phyloP scores from a whole-genome alignment of 495 filamentous ascomycete species.

The Hypoxylon cercidicola region DNA sequence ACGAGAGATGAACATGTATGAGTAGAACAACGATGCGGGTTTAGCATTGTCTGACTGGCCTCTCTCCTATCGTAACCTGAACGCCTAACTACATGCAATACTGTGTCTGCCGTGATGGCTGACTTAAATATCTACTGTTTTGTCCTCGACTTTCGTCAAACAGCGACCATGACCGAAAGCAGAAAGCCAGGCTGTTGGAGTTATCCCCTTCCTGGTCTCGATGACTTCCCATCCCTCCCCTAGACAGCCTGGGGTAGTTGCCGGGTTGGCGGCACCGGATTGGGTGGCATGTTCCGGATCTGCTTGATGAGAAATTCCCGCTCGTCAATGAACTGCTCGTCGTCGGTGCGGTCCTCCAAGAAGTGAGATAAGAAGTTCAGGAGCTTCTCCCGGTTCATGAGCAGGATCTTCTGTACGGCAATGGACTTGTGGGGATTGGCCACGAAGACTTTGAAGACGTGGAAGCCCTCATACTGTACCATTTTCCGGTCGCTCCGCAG shows the following conservation, averaged over 20 bases:
- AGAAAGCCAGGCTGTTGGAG: not conserved
- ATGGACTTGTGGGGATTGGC: conserved; percentile 95
- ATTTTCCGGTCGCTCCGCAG: conserved; percentile 94
- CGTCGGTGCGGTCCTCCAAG: conserved; percentile 92
- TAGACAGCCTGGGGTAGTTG: conserved; percentile 37
- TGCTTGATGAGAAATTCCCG: conserved; percentile 95
- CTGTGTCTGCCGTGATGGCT: conserved; percentile 43
- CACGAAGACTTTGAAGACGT: conserved; percentile 99
- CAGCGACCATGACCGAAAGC: not conserved
- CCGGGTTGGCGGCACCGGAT: conserved; percentile 65
- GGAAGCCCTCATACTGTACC: conserved; percentile 99
- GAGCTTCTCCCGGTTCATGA: conserved; percentile 93
- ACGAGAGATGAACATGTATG: not conserved
- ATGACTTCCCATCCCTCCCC: conserved; percentile 4
- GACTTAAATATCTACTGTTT: conserved; percentile 35
- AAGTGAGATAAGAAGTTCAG: conserved; percentile 90
- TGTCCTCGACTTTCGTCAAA: not conserved
- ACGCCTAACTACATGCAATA: conserved; percentile 51
- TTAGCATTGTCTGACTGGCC: conserved; percentile 18
- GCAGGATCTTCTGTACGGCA: conserved; percentile 91
- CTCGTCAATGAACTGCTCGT: conserved; percentile 99
- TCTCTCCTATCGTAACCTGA: conserved; percentile 36
- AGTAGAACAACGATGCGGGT: not conserved
- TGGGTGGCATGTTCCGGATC: conserved; percentile 80
- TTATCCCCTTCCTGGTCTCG: not conserved